Base-by-base conservation (phyloP, 768 basidiomycete genomes). In the Wakefieldia striispora region DNA sequence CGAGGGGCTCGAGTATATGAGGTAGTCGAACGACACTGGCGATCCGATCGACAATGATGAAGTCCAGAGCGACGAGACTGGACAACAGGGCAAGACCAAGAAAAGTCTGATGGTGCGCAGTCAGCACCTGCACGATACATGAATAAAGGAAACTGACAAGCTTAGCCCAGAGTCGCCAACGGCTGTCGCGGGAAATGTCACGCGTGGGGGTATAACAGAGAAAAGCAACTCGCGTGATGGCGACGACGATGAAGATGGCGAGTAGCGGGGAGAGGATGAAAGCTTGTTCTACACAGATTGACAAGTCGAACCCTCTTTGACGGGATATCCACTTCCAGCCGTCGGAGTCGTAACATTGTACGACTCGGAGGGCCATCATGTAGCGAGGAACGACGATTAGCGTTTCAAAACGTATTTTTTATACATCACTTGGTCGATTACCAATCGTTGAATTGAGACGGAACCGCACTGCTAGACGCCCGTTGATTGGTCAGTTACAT, bases 261-360 rank as follows among this genome's bases (percentile, higher is more conserved):
- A 86, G 71, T 0, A 86, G 59, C 4, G 71, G 51, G 0, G 88
- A 75, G 1, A 91, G 65, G 0, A 94, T 27, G 37, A 85, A 61
- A 13, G 82, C 86, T 54, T 91, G 86, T 58, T 95, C 86, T 55
- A 86, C 89, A 64, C 93, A 95, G 13, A 81, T 78, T 1, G 91
- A 89, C 9, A 84, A 55, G 64, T 95, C 93, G 63, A 92, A 90
- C 13, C 76, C 70, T 45, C 91, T 78, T 0, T 69, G 56, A 0
- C 51, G 64, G 0, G 91, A 92, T 16, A 82, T 68, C 14, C 76
- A 70, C 9, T 64, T 66, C 84, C 88, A 91, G 48, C 88, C 87
- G 55, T 91, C 85, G 9, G 50, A 37, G 59, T 84, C 76, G 40
- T 64, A 73, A 60, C 85, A 86, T 12, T 51, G 42, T 49, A 60